Conservation (phyloP, 2,329 filamentous ascomycete species). For the Apiospora hydei region DNA sequence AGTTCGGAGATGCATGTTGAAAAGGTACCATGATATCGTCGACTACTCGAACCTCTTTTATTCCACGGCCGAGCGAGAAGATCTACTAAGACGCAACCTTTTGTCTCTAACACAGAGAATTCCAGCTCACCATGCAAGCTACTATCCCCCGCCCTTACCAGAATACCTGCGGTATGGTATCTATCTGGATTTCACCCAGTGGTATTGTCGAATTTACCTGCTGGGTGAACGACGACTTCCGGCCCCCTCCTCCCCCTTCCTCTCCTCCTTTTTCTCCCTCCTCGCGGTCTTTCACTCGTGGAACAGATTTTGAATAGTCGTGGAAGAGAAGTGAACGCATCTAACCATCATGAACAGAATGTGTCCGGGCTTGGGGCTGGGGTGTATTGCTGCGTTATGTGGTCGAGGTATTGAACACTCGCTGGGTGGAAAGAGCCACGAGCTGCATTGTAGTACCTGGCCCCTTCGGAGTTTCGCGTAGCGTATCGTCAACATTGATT, state of each 20-base stretch:
- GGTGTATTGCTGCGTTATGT: not conserved
- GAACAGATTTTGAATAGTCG: not conserved
- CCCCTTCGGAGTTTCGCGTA: not conserved
- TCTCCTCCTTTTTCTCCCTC: not conserved
- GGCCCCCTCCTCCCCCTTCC: not conserved
- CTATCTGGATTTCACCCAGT: not conserved
- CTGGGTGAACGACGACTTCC: not conserved
- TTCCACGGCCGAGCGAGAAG: not conserved
- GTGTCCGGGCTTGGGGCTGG: not conserved
- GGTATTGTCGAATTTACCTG: not conserved
- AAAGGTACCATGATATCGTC: not conserved
- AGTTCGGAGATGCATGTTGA: not conserved
- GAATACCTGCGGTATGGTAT: not conserved
- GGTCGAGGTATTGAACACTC: not conserved
- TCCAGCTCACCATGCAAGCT: not conserved
- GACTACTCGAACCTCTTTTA: not conserved
- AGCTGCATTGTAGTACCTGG: not conserved
- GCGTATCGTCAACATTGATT: not conserved
- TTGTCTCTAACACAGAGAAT: not conserved
- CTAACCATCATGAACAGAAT: not conserved
- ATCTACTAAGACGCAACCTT: not conserved
- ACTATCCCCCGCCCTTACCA: not conserved
- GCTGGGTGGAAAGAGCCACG: not conserved
- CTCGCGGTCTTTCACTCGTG: not conserved
- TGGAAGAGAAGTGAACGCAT: not conserved